Conservation (phyloP, 2,329 filamentous ascomycete species). For the Phaeosphaeriaceae sp. region DNA sequence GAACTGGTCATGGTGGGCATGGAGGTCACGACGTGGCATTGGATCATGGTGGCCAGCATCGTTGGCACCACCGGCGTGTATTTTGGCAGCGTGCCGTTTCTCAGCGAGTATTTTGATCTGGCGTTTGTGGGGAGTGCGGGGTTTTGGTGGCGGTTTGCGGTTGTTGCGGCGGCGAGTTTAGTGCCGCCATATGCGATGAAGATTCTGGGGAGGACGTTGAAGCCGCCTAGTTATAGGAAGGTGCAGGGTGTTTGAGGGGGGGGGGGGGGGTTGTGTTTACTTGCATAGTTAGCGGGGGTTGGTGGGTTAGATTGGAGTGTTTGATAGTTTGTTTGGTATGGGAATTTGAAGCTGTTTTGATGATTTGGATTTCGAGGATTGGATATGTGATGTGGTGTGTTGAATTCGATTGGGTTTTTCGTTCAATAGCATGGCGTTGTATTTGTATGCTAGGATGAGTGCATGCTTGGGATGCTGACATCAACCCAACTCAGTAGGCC, state of each 20-base stretch:
- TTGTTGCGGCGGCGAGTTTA: conserved; percentile 79
- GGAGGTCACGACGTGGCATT: conserved; percentile 96
- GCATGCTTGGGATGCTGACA: no score
- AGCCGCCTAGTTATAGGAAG: conserved; percentile 93
- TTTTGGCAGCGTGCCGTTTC: conserved; percentile 80
- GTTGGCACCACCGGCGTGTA: conserved; percentile 84
- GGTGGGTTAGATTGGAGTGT: no score
- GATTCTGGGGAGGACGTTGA: conserved; percentile 81
- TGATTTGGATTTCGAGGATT: no score
- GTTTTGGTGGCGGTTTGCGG: conserved; percentile 86
- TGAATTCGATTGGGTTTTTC: no score
- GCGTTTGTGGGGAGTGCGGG: conserved; percentile 76
- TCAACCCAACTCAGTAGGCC: no score
- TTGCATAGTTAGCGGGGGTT: no score
- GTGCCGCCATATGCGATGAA: conserved; percentile 89
- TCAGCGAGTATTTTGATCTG: conserved; percentile 90
- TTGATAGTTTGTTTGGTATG: no score
- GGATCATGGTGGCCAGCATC: conserved; percentile 84
- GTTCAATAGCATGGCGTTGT: no score
- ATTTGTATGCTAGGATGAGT: no score
- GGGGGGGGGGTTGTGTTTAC: no score
- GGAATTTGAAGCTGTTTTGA: no score
- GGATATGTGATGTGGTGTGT: no score
- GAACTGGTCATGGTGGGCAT: conserved; percentile 97
- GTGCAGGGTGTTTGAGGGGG: conserved; percentile 72